Percentiles rank a stretch among this genome's conserved stretches.
phyloP scores from a whole-genome alignment of 306 rosid species.

The Quercus gilva region DNA sequence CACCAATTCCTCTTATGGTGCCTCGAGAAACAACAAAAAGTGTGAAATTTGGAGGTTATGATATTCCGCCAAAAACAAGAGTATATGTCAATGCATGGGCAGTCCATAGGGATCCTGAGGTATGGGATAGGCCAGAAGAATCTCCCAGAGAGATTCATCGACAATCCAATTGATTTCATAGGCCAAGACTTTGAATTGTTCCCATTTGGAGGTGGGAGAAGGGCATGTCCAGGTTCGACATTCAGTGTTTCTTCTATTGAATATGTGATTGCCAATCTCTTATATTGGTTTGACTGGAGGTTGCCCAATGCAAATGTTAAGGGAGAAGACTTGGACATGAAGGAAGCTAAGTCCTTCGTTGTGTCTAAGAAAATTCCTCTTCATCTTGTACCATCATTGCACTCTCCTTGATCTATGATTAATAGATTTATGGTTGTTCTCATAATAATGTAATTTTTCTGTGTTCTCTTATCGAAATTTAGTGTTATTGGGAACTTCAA shows the following conservation, averaged over 20 bases:
- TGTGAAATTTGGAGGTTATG: slow-evolving; percentile 12
- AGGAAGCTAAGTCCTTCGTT: background rate
- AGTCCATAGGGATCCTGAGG: slow-evolving; percentile 27
- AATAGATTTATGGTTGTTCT: background rate
- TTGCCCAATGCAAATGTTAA: background rate
- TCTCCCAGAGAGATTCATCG: slow-evolving; percentile 34
- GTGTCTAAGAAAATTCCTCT: background rate
- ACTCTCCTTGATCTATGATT: background rate
- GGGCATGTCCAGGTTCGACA: slow-evolving; percentile 24
- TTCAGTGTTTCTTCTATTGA: slow-evolving; percentile 13
- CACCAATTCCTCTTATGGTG: slow-evolving; percentile 22
- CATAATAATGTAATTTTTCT: background rate
- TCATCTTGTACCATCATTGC: background rate
- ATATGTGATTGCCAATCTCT: slow-evolving; percentile 1
- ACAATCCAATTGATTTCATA: background rate
- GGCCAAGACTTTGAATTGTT: slow-evolving; percentile 25
- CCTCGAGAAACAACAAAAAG: slow-evolving; percentile 18
- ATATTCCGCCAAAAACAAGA: slow-evolving; percentile 16
- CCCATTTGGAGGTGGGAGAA: slow-evolving; percentile 37
- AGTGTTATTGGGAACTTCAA: too few relatives aligned
- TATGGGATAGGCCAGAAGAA: slow-evolving; percentile 33
- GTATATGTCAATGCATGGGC: slow-evolving; percentile 23
- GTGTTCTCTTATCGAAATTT: too few relatives aligned
- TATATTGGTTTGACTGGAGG: background rate
- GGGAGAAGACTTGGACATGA: background rate